Conservation (phyloP, 2,329 filamentous ascomycete species). For the Talaromyces atroroseus region DNA sequence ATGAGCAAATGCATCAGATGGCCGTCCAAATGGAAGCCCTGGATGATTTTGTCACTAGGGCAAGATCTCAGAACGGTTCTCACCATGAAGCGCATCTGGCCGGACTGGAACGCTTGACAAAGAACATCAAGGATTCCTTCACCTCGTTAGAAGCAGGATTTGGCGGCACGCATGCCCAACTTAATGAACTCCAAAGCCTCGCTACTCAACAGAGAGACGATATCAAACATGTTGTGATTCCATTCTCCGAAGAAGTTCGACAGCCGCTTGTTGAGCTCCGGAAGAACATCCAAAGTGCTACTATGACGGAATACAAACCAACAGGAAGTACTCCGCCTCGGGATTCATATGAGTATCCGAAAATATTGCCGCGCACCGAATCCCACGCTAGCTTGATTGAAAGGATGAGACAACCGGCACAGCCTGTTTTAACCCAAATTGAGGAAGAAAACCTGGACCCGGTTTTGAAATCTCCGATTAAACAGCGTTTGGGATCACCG, state of each 20-base stretch:
- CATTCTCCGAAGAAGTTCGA: constrained; percentile 56
- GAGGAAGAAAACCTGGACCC: constrained; percentile 24
- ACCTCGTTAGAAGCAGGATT: constrained; percentile 65
- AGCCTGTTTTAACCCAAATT: constrained; percentile 27
- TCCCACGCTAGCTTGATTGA: constrained; percentile 54
- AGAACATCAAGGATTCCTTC: constrained; percentile 68
- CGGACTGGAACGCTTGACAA: constrained; percentile 62
- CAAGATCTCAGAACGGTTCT: constrained; percentile 70
- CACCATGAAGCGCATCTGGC: constrained; percentile 66
- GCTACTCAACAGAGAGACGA: constrained; percentile 57
- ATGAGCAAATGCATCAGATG: constrained; percentile 81
- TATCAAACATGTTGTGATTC: constrained; percentile 57
- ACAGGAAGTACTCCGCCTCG: constrained; percentile 86
- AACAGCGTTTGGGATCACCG: constrained; percentile 29
- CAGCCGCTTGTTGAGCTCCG: constrained; percentile 68
- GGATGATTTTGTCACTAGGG: constrained; percentile 82
- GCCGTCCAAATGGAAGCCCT: constrained; percentile 82
- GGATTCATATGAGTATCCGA: constrained; percentile 73
- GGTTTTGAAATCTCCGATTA: constrained; percentile 16
- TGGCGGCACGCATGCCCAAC: constrained; percentile 60
- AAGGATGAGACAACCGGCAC: constrained; percentile 40
- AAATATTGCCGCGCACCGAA: constrained; percentile 69
- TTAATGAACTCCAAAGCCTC: constrained; percentile 63
- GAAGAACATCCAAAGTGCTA: constrained; percentile 58
- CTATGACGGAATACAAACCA: constrained; percentile 71